A percentile compares a stretch with the other conserved stretches of the same genome.
phyloP scores from a whole-genome alignment of 129 eudicot species.

The Gnaphalium uliginosum region DNA sequence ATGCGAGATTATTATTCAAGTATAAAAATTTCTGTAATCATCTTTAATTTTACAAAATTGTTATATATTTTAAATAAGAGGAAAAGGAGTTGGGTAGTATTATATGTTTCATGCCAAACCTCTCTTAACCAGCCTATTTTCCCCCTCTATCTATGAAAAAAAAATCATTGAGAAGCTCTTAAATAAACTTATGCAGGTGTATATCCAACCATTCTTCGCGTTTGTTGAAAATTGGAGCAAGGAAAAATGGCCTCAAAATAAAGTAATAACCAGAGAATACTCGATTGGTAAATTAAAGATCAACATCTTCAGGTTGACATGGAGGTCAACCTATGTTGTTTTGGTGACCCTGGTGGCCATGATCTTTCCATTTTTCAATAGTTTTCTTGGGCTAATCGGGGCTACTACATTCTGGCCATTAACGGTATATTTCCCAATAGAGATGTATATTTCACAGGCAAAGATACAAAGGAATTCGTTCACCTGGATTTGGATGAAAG shows the following conservation, averaged over 20 bases:
- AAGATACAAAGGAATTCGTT: conserved; percentile 39
- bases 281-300: conserved; percentile 26
- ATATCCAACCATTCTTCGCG: conserved; percentile 50
- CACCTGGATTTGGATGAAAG: conserved; percentile 53
- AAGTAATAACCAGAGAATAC: conserved; percentile 41
- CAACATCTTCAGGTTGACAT: conserved; percentile 46
- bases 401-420: conserved; percentile 57
- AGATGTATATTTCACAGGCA: conserved; percentile 55
- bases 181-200: conserved; percentile 36
- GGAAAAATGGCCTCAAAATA: conserved; percentile 44
- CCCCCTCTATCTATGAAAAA: neutral
- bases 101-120: too few species aligned
- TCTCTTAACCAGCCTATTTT: neutral
- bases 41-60: neutral
- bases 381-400: conserved; percentile 60
- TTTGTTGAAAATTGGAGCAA: conserved; percentile 48
- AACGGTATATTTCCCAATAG: conserved; percentile 44
- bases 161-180: neutral
- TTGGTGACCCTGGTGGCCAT: conserved; percentile 46
- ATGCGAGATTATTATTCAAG: neutral
- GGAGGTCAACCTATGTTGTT: conserved; percentile 62
- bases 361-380: conserved; percentile 68
- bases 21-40: neutral
- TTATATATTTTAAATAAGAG: neutral
- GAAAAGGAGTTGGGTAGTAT: too few species aligned